A percentile compares a stretch with the other conserved stretches of the same genome.
These are phyloP conservation scores for Talaromyces adpressus DNA, from an alignment of 495 filamentous ascomycete genomes.

Conservation along the genomic window DNA sequence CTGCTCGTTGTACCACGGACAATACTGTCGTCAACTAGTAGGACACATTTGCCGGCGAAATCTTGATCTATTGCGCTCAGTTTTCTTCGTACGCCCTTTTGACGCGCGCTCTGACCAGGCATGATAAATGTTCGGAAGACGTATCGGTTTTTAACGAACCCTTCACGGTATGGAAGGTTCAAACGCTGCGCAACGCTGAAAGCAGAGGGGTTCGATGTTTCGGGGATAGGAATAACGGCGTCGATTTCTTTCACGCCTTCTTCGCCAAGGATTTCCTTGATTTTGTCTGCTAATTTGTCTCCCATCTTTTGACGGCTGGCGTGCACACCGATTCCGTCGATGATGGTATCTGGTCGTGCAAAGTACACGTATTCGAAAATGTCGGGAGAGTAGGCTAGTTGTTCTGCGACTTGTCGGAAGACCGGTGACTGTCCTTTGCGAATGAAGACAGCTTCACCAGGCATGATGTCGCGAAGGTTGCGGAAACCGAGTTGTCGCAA, in stretches of 20 bases:
- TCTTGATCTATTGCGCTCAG: slow-evolving; percentile 81
- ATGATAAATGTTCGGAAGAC: slow-evolving; percentile 96
- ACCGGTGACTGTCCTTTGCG: slow-evolving; percentile 71
- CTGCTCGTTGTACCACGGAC: slow-evolving; percentile 86
- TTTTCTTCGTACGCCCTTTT: slow-evolving; percentile 53
- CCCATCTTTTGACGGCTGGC: slow-evolving; percentile 90
- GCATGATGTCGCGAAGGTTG: slow-evolving; percentile 75
- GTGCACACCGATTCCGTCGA: slow-evolving; percentile 90
- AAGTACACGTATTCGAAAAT: slow-evolving; percentile 82
- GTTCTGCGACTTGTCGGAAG: slow-evolving; percentile 66
- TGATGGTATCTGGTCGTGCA: slow-evolving; percentile 81
- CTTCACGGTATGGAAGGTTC: slow-evolving; percentile 74
- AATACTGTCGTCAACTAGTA: slow-evolving; percentile 89
- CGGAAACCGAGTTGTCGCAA: slow-evolving; percentile 80
- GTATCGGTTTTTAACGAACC: slow-evolving; percentile 92
- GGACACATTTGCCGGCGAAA: slow-evolving; percentile 76
- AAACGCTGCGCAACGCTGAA: slow-evolving; percentile 69
- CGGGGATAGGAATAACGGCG: slow-evolving; percentile 83
- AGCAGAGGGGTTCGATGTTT: slow-evolving; percentile 81
- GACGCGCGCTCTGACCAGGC: slow-evolving; percentile 76
- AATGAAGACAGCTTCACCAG: slow-evolving; percentile 91
- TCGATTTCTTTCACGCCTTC: slow-evolving; percentile 80
- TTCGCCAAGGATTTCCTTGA: slow-evolving; percentile 64
- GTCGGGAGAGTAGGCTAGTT: slow-evolving; percentile 76
- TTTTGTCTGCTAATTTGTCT: slow-evolving; percentile 71